A percentile compares a stretch with the other conserved stretches of the same genome.
These are phyloP conservation scores for Aspergillus pseudotamarii DNA, from an alignment of 2,329 filamentous ascomycete genomes.

Conservation along the genomic window DNA sequence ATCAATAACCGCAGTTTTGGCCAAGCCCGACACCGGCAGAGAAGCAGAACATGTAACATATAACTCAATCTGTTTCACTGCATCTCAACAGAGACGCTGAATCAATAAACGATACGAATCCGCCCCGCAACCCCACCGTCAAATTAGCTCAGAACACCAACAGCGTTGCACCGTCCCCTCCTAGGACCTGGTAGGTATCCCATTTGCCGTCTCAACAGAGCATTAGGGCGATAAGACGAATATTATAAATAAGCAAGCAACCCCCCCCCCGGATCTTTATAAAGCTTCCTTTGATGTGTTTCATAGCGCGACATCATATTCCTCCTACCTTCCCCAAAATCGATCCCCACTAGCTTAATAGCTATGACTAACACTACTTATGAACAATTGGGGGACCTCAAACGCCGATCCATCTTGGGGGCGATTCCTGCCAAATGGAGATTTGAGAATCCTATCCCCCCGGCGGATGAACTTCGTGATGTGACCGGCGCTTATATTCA, in stretches of 20 bases:
- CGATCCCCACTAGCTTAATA: not conserved
- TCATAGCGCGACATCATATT: not conserved
- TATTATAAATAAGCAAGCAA: not conserved
- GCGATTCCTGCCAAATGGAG: constrained; percentile 62
- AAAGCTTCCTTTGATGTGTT: not conserved
- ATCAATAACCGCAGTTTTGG: not conserved
- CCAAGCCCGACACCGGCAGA: not conserved
- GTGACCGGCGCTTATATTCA: constrained; percentile 60
- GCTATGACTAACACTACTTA: constrained; percentile 42
- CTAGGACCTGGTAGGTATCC: not conserved
- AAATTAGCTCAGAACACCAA: not conserved
- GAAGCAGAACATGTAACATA: not conserved
- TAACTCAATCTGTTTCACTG: not conserved
- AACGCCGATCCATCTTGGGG: constrained; percentile 56
- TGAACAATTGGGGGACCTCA: constrained; percentile 54
- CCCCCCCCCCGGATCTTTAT: not conserved
- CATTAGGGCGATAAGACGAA: not conserved
- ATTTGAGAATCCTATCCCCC: constrained; percentile 50
- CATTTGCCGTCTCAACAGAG: not conserved
- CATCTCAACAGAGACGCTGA: not conserved
- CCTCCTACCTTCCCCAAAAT: not conserved
- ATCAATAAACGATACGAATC: not conserved
- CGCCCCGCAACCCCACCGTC: not conserved
- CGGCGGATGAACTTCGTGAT: constrained; percentile 56
- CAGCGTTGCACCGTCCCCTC: not conserved